A percentile compares a stretch with the other conserved stretches of the same genome.
Conservation (phyloP, 495 filamentous ascomycete species). For the Pyronema omphalodes region DNA sequence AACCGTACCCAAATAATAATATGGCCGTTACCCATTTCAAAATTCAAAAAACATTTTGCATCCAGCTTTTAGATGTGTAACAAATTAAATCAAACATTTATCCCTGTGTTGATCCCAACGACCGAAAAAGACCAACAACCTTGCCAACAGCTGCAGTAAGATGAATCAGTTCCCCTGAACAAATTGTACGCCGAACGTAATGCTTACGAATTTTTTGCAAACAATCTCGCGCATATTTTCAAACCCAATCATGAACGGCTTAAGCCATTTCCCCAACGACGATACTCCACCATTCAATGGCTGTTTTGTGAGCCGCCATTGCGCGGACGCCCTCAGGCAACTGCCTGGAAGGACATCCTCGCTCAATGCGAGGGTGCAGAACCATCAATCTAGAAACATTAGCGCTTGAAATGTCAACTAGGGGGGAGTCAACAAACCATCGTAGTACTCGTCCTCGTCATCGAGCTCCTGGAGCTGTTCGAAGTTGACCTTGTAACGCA, state of each 20-base stretch:
- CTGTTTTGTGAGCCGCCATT: neutral
- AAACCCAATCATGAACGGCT: neutral
- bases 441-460: conserved; percentile 98
- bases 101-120: neutral
- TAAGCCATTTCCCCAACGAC: neutral
- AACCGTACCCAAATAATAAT: neutral
- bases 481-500: conserved; percentile 99
- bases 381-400: conserved; percentile 21
- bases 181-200: neutral
- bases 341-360: conserved; percentile 24
- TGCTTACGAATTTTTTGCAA: conserved; percentile 1
- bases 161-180: neutral
- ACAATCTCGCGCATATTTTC: neutral
- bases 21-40: neutral
- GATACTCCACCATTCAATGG: neutral
- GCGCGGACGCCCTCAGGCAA: conserved; percentile 23
- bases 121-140: neutral
- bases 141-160: neutral
- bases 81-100: neutral
- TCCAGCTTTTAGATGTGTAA: neutral
- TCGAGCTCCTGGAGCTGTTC: conserved; percentile 88
- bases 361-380: conserved; percentile 20
- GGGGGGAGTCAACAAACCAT: conserved; percentile 36
- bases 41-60: neutral
- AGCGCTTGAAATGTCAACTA: neutral